A percentile compares a stretch with the other conserved stretches of the same genome.
phyloP scores from a whole-genome alignment of 2,329 filamentous ascomycete genomes.

The Dendrostoma leiphaemia region DNA sequence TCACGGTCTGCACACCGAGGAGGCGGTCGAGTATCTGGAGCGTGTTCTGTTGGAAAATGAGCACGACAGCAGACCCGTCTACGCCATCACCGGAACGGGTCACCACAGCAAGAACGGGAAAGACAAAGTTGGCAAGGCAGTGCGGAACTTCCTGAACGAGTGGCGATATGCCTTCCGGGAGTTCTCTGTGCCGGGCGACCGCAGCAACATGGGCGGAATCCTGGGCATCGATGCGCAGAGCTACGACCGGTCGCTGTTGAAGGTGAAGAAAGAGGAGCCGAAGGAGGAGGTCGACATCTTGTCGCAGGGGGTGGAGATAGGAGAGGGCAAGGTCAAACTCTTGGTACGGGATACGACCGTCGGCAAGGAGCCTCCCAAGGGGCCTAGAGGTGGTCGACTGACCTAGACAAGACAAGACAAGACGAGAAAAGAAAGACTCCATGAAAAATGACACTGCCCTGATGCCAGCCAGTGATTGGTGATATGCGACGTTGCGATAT shows the following conservation, averaged over 20 bases:
- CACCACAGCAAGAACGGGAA: constrained; percentile 99
- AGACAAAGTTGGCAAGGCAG: constrained; percentile 94
- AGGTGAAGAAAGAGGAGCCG: constrained; percentile 42
- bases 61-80: constrained; percentile 72
- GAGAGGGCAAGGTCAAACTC: constrained; percentile 64
- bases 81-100: constrained; percentile 94
- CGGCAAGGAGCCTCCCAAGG: constrained; percentile 50
- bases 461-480: no score
- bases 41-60: constrained; percentile 82
- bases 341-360: constrained; percentile 52
- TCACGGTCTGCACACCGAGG: constrained; percentile 97
- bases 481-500: no score
- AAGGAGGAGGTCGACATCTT: constrained; percentile 54
- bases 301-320: constrained; percentile 65
- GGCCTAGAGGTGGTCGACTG: constrained; percentile 38
- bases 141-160: constrained; percentile 87
- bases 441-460: no score
- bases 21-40: constrained; percentile 92
- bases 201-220: constrained; percentile 76
- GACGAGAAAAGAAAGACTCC: constrained; percentile 6
- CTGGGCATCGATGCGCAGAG: constrained; percentile 66
- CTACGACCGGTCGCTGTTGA: constrained; percentile 60
- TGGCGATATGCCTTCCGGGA: constrained; percentile 96
- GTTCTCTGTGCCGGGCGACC: constrained; percentile 93
- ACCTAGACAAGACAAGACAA: background rate